Conservation (phyloP, 148 eudicot genomes). For the Vaccinium darrowii region DNA sequence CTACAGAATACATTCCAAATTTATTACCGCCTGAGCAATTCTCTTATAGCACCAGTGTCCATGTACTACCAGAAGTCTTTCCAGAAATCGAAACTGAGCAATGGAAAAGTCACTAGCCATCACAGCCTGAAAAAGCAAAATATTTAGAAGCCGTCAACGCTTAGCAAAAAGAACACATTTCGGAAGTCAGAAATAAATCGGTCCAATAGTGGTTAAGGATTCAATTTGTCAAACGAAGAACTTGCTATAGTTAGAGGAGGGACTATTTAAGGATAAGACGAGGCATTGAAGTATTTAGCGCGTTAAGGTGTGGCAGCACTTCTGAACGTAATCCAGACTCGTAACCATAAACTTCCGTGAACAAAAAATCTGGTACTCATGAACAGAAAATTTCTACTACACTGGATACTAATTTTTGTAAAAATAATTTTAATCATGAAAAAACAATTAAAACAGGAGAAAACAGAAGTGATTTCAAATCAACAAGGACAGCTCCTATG, state of each 20-base stretch:
- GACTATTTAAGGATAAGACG: background rate
- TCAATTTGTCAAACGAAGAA: slow-evolving; percentile 6
- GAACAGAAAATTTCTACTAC: background rate
- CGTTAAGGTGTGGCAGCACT: background rate
- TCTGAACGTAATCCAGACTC: background rate
- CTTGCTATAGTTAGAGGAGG: background rate
- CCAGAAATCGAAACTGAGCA: slow-evolving; percentile 73
- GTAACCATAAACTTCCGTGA: background rate
- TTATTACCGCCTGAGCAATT: slow-evolving; percentile 72
- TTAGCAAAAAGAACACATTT: slow-evolving; percentile 3
- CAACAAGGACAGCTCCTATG: slow-evolving; percentile 8
- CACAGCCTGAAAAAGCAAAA: slow-evolving; percentile 60
- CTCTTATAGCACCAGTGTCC: slow-evolving; percentile 90
- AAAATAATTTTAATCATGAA: background rate
- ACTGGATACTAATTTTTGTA: background rate
- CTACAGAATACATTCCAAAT: background rate
- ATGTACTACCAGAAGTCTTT: slow-evolving; percentile 73
- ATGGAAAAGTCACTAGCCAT: slow-evolving; percentile 86
- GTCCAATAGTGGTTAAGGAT: background rate
- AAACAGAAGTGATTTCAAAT: background rate
- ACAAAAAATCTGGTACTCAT: background rate
- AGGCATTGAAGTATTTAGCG: background rate
- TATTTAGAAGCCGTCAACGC: slow-evolving; percentile 22
- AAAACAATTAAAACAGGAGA: background rate
- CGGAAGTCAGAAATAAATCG: background rate